A percentile compares a stretch with the other conserved stretches of the same genome.
Conservation (phyloP, 352 stramenopile species). For the Phytopythium vexans region DNA sequence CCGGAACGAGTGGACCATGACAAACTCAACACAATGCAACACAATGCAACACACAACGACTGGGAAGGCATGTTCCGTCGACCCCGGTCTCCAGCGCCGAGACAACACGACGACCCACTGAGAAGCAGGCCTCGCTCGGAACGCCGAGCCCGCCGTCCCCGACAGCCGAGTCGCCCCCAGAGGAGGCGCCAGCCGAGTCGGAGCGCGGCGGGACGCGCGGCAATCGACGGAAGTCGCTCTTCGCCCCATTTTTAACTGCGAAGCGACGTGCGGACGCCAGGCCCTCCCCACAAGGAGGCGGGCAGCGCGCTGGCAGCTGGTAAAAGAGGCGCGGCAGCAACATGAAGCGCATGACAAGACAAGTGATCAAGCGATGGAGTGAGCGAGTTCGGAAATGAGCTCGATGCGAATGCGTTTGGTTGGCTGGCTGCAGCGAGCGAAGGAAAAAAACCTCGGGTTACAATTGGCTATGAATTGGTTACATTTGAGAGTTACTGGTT, state of each 20-base stretch:
- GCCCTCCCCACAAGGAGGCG: slow-evolving; percentile 14
- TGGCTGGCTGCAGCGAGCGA: too few relatives aligned
- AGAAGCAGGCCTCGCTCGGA: slow-evolving; percentile 11
- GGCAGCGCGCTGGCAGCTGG: slow-evolving; percentile 54
- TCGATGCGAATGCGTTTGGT: too few relatives aligned
- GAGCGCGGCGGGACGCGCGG: slow-evolving; percentile 23
- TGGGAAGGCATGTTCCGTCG: slow-evolving; percentile 23
- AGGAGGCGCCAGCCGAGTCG: slow-evolving; percentile 25
- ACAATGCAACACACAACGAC: slow-evolving; percentile 2
- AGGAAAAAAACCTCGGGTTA: too few relatives aligned
- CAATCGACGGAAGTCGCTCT: slow-evolving; percentile 33
- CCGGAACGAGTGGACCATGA: too few relatives aligned
- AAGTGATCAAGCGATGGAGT: background rate
- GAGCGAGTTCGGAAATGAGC: background rate
- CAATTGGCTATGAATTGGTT: too few relatives aligned
- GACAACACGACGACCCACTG: slow-evolving; percentile 11
- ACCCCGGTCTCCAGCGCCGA: slow-evolving; percentile 35
- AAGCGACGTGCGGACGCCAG: slow-evolving; percentile 23
- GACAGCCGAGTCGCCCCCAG: slow-evolving; percentile 8
- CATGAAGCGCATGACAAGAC: slow-evolving; percentile 3
- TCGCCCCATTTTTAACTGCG: slow-evolving; percentile 78
- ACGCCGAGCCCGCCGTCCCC: slow-evolving; percentile 10
- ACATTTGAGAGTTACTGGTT: too few relatives aligned
- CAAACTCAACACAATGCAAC: background rate
- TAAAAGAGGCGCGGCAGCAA: slow-evolving; percentile 48